Evolutionary conservation across 352 stramenopile species (phyloP), one percentile per base, ranked within the genome.

Genomic region (Pythium oligandrum): DNA sequence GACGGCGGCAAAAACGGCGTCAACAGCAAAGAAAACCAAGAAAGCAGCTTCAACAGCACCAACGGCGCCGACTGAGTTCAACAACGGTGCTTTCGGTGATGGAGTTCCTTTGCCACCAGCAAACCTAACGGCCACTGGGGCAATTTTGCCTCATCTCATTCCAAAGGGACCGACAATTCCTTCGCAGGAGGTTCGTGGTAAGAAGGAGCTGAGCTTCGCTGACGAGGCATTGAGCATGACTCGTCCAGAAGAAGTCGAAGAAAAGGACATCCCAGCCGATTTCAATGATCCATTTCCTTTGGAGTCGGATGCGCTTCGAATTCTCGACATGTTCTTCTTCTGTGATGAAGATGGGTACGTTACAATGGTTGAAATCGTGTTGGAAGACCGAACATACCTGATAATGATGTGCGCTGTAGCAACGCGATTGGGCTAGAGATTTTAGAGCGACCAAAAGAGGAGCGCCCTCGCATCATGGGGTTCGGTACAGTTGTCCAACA

Each of bases 281-380:
- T 92, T 88, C 47, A 83, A 89, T 42, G 81, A 92, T 51, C 69
- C 69, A 30, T 84, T 75, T 51, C 71, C 78, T 11, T 63, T 84
- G 39, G 81, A 80, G 43, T 64, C 68, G 37, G 83, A 93, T 51
- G 73, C 71, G 4, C 59, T 93, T 43, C 83, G 83, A 4, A 86
- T 86, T 51, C 68, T 93, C 33, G 83, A 93, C 39, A 58, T 90
- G 61, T 93, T 93, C 43, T 93, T 87, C 70, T 93, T 93, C 49
- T 93, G 83, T 40, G 83, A 93, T 43, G 78, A 93, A 48, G 63
- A 86, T 59, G 83, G 83, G 83, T 91, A 70, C 43, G 78, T 71
- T 33, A 40, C 36, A n/a, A 50, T 60, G 11, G 48, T 2, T 54
- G 10, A 40, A 31, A 45, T 42, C 38, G 12, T 38, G 31, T 52